Evolutionary conservation across 2,329 filamentous ascomycete species (phyloP).

Genomic region (Fusarium kyushuense): DNA sequence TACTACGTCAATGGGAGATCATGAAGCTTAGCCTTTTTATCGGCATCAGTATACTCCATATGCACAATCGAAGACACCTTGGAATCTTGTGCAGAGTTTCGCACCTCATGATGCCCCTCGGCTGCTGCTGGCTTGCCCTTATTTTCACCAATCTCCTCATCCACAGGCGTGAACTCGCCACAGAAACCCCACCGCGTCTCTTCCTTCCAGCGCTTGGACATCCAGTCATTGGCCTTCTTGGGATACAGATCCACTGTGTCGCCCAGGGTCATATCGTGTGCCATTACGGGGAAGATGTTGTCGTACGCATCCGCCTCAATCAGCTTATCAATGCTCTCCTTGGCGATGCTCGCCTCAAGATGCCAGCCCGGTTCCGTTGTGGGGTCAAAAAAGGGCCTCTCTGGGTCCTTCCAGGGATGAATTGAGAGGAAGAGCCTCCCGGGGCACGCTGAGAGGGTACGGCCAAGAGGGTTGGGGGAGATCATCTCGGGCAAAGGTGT

Average conservation of each 20-base stretch:
- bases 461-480: neutral
- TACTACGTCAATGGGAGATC: neutral
- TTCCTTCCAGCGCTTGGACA: neutral
- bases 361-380: neutral
- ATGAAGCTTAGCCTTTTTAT: neutral
- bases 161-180: neutral
- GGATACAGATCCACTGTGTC: neutral
- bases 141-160: neutral
- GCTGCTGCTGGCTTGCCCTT: neutral
- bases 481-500: neutral
- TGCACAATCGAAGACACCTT: neutral
- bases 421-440: neutral
- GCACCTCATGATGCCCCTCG: rapidly evolving
- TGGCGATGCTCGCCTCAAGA: neutral
- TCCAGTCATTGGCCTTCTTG: neutral
- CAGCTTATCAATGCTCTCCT: neutral
- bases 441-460: neutral
- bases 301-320: neutral
- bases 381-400: neutral
- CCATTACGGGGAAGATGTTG: neutral
- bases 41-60: neutral
- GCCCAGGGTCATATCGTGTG: neutral
- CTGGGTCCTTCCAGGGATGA: neutral
- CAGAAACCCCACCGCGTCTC: neutral
- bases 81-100: neutral